These are phyloP conservation scores for Russula sp. DNA, from an alignment of 768 basidiomycete genomes.

Conservation along the genomic window DNA sequence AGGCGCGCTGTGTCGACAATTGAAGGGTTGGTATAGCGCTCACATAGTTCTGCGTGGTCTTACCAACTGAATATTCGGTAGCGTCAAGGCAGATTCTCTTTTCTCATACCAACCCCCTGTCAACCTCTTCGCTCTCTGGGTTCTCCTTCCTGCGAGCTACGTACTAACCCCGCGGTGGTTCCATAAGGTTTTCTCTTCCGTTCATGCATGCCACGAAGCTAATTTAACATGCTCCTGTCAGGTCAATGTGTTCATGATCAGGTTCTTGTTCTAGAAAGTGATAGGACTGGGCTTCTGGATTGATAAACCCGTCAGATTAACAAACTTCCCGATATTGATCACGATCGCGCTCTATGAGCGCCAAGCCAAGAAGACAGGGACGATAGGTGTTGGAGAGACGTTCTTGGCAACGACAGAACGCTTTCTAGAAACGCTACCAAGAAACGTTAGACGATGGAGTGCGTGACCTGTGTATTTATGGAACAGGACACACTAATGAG, in stretches of 20 bases:
- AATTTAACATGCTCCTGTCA: constrained; percentile 29
- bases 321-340: constrained; percentile 81
- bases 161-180: constrained; percentile 93
- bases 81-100: constrained; percentile 84
- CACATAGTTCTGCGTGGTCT: not conserved
- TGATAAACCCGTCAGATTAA: constrained; percentile 41
- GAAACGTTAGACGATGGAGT: constrained; percentile 71
- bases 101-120: constrained; percentile 95
- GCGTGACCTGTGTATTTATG: constrained; percentile 29
- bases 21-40: constrained; percentile 58
- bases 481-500: not conserved
- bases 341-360: constrained; percentile 82
- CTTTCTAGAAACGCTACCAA: constrained; percentile 67
- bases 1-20: constrained; percentile 89
- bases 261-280: constrained; percentile 36
- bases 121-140: constrained; percentile 78
- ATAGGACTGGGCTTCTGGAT: not conserved
- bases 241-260: constrained; percentile 87
- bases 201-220: not conserved
- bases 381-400: constrained; percentile 68
- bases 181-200: constrained; percentile 63
- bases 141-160: constrained; percentile 85
- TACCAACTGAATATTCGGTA: constrained; percentile 24
- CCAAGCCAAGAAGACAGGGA: constrained; percentile 63
- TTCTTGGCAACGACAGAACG: constrained; percentile 60